Evolutionary conservation across 2,329 filamentous ascomycete genomes (phyloP), one percentile per base, ranked within the genome.

Genomic region (Fusarium bulbicola): DNA sequence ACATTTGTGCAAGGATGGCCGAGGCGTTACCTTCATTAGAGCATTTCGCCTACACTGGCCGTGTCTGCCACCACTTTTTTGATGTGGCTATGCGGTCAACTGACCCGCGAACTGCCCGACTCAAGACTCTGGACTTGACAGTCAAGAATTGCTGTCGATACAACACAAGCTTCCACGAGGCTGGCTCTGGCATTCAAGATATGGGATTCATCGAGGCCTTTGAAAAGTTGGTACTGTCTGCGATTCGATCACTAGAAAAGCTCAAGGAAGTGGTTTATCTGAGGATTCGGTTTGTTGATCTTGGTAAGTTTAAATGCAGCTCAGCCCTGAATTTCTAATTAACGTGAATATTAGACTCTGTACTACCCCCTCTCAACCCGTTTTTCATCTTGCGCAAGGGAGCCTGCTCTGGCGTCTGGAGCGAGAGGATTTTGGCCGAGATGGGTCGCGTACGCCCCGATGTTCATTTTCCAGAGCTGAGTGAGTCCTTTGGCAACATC

Each of bases 61-160:
- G 92, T 64, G 85, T 94, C 28, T 94, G 92, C 77, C 88, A 89
- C 63, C 83, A 84, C n/a, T 90, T 94, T 68, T 94, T 94, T 76
- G 87, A 90, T 50, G 80, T 86, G 39, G 86, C 89, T 10, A 84
- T 86, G n/a, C 82, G 82, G 49, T 81, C 84, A 36, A 85, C 86
- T 37, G 85, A 88, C 69, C 80, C 86, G 45, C 80, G 86, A 47
- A 82, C 84, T 21, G 85, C 86, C 13, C 83, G 83, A 21, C 86
- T 94, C 49, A 90, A 89, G 80, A 91, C 90, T 4, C 85, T 94
- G 28, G 92, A 94, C 75, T 81, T 94, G 49, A 91, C 91, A 1
- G 90, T 94, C 62, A 93, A 93, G 82, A 93, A 93, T 69, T 92
- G 91, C 79, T 95, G 92, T 75, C 88, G 91, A 7, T 83, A 86